Conservation (phyloP, 2,329 filamentous ascomycete genomes). For the Onygenales sp. region DNA sequence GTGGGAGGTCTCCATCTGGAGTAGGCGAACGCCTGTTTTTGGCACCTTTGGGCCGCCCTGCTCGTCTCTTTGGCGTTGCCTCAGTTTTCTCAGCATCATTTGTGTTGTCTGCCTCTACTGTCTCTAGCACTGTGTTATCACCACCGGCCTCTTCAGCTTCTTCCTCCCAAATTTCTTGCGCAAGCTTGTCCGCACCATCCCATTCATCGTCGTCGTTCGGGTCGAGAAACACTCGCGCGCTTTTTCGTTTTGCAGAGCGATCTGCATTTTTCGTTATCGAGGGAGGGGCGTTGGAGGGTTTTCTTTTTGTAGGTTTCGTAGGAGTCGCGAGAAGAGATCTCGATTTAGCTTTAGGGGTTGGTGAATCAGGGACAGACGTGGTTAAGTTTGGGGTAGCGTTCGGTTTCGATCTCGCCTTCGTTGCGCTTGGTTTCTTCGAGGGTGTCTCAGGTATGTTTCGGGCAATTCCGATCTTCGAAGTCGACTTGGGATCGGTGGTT, state of each 20-base stretch:
- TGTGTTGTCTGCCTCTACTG: constrained; percentile 11
- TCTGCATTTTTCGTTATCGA: constrained; percentile 63
- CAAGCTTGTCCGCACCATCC: constrained; percentile 58
- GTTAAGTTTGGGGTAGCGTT: constrained; percentile 17
- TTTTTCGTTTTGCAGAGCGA: constrained; percentile 79
- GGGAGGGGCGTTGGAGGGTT: constrained; percentile 41
- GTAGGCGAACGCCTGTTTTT: constrained; percentile 61
- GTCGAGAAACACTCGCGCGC: constrained; percentile 65
- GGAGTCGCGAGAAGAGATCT: constrained; percentile 33
- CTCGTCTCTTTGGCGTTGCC: constrained; percentile 17
- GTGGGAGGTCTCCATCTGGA: constrained; percentile 69
- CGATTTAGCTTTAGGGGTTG: constrained; percentile 27
- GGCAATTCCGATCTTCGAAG: constrained; percentile 16
- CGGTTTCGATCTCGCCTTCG: constrained; percentile 21
- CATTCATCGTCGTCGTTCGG: constrained; percentile 57
- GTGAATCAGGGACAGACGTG: constrained; percentile 23
- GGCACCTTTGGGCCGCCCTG: constrained; percentile 43
- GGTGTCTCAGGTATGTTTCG: constrained; percentile 12
- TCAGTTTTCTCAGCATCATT: constrained; percentile 18
- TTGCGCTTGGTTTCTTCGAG: constrained; percentile 18
- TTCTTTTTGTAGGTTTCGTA: constrained; percentile 19
- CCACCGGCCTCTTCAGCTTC: constrained; percentile 25
- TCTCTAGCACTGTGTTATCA: constrained; percentile 24
- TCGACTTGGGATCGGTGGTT: constrained; percentile 17
- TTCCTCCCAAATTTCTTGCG: constrained; percentile 53